A percentile compares a stretch with the other conserved stretches of the same genome.
Conservation (phyloP, 2,329 filamentous ascomycete genomes). For the Pseudocercospora vitis region DNA sequence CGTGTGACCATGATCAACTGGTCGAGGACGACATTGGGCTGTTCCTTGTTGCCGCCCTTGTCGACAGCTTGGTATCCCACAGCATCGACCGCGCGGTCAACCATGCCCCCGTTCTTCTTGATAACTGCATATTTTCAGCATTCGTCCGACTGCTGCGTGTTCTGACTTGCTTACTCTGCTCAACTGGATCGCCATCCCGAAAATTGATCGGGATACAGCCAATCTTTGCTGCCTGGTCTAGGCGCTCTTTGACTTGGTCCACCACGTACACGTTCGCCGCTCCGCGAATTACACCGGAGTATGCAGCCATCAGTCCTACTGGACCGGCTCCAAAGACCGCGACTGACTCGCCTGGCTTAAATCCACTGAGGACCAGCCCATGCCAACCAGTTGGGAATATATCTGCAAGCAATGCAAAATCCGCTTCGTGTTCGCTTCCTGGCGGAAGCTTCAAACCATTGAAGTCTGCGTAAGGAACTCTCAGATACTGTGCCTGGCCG, state of each 20-base stretch:
- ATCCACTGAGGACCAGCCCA: slow-evolving; percentile 58
- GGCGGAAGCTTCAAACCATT: slow-evolving; percentile 58
- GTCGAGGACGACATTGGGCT: slow-evolving; percentile 63
- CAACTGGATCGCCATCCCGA: slow-evolving; percentile 58
- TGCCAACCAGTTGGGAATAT: slow-evolving; percentile 53
- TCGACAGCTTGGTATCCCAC: slow-evolving; percentile 66
- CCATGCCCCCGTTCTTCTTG: slow-evolving; percentile 20
- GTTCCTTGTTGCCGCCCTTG: slow-evolving; percentile 57
- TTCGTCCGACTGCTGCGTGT: not conserved
- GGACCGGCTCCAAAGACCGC: slow-evolving; percentile 62
- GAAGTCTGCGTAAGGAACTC: slow-evolving; percentile 56
- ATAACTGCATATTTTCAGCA: slow-evolving; percentile 12
- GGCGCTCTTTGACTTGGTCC: slow-evolving; percentile 61
- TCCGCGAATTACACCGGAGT: slow-evolving; percentile 61
- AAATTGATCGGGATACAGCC: slow-evolving; percentile 63
- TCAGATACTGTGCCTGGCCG: slow-evolving; percentile 63
- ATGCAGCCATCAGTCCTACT: slow-evolving; percentile 66
- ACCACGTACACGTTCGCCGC: slow-evolving; percentile 63
- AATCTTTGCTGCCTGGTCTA: slow-evolving; percentile 61
- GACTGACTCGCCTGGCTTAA: slow-evolving; percentile 61
- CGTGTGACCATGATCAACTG: slow-evolving; percentile 64
- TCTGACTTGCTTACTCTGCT: slow-evolving; percentile 46
- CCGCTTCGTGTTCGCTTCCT: slow-evolving; percentile 61
- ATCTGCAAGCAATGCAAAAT: slow-evolving; percentile 56
- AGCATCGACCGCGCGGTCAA: slow-evolving; percentile 62